Base-by-base conservation (phyloP, 768 basidiomycete genomes). In the Galerina marginata region DNA sequence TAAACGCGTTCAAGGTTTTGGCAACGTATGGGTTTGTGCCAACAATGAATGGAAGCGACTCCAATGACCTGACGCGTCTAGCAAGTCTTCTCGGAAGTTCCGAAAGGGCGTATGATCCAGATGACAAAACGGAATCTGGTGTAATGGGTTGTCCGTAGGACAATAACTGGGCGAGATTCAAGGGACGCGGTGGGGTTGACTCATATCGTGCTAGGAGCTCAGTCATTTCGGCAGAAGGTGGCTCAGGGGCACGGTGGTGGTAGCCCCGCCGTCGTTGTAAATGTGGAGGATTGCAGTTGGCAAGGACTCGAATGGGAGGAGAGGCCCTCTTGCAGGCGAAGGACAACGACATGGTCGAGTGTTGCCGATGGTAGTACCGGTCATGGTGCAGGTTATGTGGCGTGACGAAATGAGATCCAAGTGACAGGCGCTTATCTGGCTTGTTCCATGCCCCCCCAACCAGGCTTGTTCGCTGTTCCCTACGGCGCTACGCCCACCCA, bases 11-110 rank as follows among this genome's bases (percentile, higher is more conserved):
- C 60, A 93, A 79, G 11, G 86, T 86, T 58, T 83, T 86, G 3
- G 89, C 81, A n/a, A 95, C 84, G 73, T 91, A 92, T 12, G 93
- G 93, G 71, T 95, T 95, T 53, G 90, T 93, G 20, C 92, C 93
- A 50, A 94, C 93, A 40, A 95, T 95, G 75, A 90, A 95, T 0
- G 93, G 93, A 36, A 95, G 81, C 0, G 81, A 75, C 69, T 94
- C 91, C 51, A 95, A 78, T 20, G 87, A 87, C 36, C 84, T 84
- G 45, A 92, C 88, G 11, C 92, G 87, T 58, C 83, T 85, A 1
- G 90, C 91, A 36, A 95, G 81, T 53, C 92, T 81, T 16, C 88
- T 81, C 20, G 93, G 93, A 14, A 94, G 86, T 72, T 94, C 92
- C 2, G 86, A 81, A 12, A 91, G 81, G 0, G 86, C 87, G 72